These are phyloP conservation scores for Melanopsichium pennsylvanicum DNA, from an alignment of 1,284 basidiomycete genomes.

Conservation along the genomic window DNA sequence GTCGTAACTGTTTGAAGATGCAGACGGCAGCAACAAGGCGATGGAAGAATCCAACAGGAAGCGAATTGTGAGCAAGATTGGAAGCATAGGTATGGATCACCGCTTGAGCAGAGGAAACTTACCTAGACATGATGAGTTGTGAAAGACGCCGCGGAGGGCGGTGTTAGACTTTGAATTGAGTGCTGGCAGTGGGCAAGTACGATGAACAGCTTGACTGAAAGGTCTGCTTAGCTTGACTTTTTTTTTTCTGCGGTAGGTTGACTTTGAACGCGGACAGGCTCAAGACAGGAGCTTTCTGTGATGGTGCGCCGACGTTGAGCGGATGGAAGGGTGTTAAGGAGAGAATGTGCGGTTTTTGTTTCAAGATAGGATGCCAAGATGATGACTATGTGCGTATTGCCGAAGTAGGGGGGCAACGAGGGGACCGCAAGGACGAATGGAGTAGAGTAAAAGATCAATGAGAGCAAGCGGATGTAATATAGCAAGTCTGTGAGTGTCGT, in stretches of 20 bases:
- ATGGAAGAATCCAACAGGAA: no score
- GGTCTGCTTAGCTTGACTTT: no score
- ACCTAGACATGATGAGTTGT: conserved; percentile 10
- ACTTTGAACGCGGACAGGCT: no score
- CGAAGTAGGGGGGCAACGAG: neutral
- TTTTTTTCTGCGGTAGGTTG: no score
- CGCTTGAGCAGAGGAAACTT: neutral
- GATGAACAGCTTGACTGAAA: no score
- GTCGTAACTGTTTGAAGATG: conserved; percentile 49
- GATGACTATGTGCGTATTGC: neutral
- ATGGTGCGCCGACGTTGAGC: neutral
- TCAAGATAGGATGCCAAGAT: neutral
- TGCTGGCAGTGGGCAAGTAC: no score
- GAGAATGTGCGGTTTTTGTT: neutral
- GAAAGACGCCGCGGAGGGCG: conserved; percentile 2
- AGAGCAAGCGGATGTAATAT: no score
- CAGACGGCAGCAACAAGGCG: neutral
- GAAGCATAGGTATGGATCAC: neutral
- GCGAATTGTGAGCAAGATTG: no score
- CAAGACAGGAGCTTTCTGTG: no score
- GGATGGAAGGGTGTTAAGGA: neutral
- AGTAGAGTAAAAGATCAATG: no score
- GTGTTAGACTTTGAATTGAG: no score
- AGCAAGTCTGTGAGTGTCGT: no score
- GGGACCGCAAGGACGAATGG: neutral